Evolutionary conservation across 2,329 filamentous ascomycete species (phyloP).

Genomic region (Penicillium brevicompactum): DNA sequence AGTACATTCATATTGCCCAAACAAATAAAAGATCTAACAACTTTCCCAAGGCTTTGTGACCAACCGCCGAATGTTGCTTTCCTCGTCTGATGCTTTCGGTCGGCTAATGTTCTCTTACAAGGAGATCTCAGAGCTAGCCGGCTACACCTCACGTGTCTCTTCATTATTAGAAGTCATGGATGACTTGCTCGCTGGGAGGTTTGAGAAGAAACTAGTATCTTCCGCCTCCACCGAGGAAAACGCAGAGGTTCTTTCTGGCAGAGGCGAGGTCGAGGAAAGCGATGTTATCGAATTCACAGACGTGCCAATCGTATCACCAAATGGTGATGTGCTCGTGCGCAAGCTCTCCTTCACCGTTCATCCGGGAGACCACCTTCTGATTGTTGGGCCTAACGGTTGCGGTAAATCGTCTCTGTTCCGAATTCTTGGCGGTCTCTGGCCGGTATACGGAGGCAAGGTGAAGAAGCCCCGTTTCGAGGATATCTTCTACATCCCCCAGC

Average conservation of each 20-base stretch:
- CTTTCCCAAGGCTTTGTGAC: constrained; percentile 73
- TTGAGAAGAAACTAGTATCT: constrained; percentile 95
- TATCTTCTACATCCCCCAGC: constrained; percentile 98
- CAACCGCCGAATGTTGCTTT: constrained; percentile 86
- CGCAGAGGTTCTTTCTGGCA: constrained; percentile 76
- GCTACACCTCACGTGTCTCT: constrained; percentile 90
- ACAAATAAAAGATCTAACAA: not conserved
- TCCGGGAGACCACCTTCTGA: constrained; percentile 85
- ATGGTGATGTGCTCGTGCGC: constrained; percentile 87
- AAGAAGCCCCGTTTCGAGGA: constrained; percentile 87
- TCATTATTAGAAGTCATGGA: constrained; percentile 91
- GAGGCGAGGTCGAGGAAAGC: constrained; percentile 81
- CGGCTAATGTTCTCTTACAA: constrained; percentile 98
- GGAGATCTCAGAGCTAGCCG: constrained; percentile 92
- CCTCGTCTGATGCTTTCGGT: constrained; percentile 92
- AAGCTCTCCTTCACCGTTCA: constrained; percentile 84
- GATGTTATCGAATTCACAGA: constrained; percentile 80
- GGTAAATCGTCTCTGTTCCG: constrained; percentile 96
- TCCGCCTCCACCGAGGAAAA: constrained; percentile 82
- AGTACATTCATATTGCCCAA: constrained; percentile 22
- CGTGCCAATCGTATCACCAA: constrained; percentile 95
- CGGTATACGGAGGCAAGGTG: constrained; percentile 92
- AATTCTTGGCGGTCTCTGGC: constrained; percentile 94
- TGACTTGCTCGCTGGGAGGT: constrained; percentile 84
- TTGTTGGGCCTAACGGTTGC: constrained; percentile 95